Conservation (phyloP, 2,329 filamentous ascomycete genomes). For the Phyllachora maydis region DNA sequence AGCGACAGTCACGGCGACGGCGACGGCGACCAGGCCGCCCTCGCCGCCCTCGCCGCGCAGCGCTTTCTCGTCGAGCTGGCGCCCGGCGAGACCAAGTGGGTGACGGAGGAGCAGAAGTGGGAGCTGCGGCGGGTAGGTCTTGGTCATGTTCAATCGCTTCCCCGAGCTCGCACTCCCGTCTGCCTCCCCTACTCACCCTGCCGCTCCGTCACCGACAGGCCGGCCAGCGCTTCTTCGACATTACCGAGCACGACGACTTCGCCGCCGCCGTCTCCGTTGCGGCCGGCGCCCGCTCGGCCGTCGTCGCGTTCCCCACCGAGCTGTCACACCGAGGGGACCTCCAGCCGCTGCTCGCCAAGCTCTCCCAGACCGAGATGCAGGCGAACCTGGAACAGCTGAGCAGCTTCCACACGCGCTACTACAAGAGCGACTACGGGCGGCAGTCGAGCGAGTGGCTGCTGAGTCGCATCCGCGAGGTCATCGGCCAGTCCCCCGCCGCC, state of each 20-base stretch:
- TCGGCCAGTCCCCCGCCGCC: slow-evolving; percentile 52
- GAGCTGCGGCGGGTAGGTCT: slow-evolving; percentile 54
- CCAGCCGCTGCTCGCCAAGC: slow-evolving; percentile 40
- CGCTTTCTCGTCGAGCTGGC: slow-evolving; percentile 44
- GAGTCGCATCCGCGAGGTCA: slow-evolving; percentile 48
- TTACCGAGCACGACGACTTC: slow-evolving; percentile 54
- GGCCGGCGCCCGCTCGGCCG: slow-evolving; percentile 41
- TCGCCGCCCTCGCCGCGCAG: slow-evolving; percentile 12
- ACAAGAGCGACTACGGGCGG: slow-evolving; percentile 52
- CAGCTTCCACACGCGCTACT: slow-evolving; percentile 65
- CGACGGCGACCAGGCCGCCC: slow-evolving; percentile 28
- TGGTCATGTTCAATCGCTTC: background rate
- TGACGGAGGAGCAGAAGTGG: slow-evolving; percentile 94
- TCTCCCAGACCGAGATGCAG: slow-evolving; percentile 59
- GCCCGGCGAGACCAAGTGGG: slow-evolving; percentile 68
- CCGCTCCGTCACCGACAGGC: slow-evolving; percentile 28
- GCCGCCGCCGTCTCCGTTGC: slow-evolving; percentile 19
- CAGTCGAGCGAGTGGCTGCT: slow-evolving; percentile 82
- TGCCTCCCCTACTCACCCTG: slow-evolving; percentile 4
- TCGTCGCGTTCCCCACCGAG: slow-evolving; percentile 23
- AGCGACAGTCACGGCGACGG: no score
- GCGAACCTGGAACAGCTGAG: slow-evolving; percentile 61
- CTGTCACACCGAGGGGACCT: slow-evolving; percentile 39
- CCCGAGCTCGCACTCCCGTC: background rate
- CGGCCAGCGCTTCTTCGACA: slow-evolving; percentile 83